A percentile compares a stretch with the other conserved stretches of the same genome.
Conservation (phyloP, 176 grass and related monocot species). For the Aegilops tauschii region DNA sequence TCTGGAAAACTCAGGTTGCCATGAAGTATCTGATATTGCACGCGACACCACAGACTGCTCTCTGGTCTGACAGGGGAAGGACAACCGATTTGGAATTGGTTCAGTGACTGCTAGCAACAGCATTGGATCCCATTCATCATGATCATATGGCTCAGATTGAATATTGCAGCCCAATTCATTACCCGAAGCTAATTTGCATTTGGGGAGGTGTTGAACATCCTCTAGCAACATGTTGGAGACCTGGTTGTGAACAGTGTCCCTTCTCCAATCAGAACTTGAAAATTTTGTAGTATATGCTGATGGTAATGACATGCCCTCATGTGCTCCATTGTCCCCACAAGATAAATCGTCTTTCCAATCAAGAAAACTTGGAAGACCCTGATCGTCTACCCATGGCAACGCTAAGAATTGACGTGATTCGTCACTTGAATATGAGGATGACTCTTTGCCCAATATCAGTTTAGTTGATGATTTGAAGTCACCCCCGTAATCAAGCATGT, state of each 20-base stretch:
- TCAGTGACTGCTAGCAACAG: neutral
- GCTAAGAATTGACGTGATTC: conserved; percentile 20
- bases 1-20: conserved; percentile 21
- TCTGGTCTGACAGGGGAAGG: conserved; percentile 26
- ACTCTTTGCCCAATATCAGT: conserved; percentile 13
- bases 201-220: conserved; percentile 23
- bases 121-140: conserved; percentile 24
- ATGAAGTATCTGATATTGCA: conserved; percentile 28
- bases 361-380: conserved; percentile 27
- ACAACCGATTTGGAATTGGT: conserved; percentile 22
- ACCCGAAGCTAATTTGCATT: conserved; percentile 6
- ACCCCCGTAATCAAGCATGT: conserved; percentile 30
- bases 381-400: conserved; percentile 32
- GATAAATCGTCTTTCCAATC: conserved; percentile 20
- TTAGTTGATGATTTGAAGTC: neutral
- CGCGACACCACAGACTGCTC: conserved; percentile 30
- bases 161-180: conserved; percentile 31
- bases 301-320: conserved; percentile 41
- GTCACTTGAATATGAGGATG: conserved; percentile 5
- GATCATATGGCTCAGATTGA: conserved; percentile 26
- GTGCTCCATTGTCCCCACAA: conserved; percentile 15
- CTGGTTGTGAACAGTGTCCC: conserved; percentile 21
- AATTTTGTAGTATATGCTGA: conserved; percentile 15
- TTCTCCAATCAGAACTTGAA: conserved; percentile 27
- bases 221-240: conserved; percentile 39